Conservation (phyloP, 179 eudicot genomes). For the Beta lomatogona region DNA sequence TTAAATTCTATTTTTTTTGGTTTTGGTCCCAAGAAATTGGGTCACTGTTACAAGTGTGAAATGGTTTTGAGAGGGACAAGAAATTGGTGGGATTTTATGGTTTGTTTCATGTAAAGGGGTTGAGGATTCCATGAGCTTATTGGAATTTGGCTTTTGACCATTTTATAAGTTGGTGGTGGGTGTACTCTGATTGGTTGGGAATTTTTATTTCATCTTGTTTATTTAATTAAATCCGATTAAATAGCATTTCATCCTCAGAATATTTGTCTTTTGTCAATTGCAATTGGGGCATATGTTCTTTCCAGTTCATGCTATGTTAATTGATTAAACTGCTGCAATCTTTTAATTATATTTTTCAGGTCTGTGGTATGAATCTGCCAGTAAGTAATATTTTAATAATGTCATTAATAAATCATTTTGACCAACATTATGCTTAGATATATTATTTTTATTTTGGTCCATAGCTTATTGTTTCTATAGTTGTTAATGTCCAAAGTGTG, state of each 20-base stretch:
- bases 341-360: neutral
- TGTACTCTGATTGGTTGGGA: conserved; percentile 15
- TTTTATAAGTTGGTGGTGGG: conserved; percentile 19
- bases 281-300: conserved; percentile 22
- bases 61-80: conserved; percentile 20
- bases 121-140: conserved; percentile 26
- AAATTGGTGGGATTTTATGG: conserved; percentile 21
- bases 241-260: conserved; percentile 11
- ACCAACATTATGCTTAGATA: neutral
- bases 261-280: conserved; percentile 16
- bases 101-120: conserved; percentile 20
- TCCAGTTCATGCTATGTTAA: conserved; percentile 14
- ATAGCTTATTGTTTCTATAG: no score
- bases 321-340: neutral
- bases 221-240: conserved; percentile 5
- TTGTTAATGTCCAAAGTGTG: neutral
- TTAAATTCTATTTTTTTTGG: conserved; percentile 1
- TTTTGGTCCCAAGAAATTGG: conserved; percentile 17
- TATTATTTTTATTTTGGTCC: neutral
- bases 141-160: conserved; percentile 25
- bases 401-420: conserved; percentile 2
- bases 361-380: conserved; percentile 7
- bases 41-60: conserved; percentile 31
- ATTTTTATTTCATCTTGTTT: neutral
- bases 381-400: neutral